These are phyloP conservation scores for Melastoma candidum DNA, from an alignment of 441 rosid species.

Conservation along the genomic window DNA sequence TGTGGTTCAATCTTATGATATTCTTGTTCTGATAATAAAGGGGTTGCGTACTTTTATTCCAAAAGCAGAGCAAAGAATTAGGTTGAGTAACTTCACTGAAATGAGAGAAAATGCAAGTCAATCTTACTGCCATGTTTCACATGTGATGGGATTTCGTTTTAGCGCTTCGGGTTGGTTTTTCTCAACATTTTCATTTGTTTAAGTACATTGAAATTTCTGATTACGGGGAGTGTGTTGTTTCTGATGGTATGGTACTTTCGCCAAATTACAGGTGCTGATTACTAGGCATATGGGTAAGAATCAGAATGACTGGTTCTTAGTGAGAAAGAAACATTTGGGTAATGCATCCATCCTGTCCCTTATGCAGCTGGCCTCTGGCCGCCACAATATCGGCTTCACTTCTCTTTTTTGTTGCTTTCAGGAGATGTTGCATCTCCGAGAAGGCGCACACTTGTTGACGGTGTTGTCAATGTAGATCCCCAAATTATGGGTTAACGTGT, in stretches of 20 bases:
- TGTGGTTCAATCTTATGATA: slow-evolving; percentile 1
- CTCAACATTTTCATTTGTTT: no score
- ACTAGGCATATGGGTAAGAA: slow-evolving; percentile 40
- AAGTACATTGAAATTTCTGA: neutral
- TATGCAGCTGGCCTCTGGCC: neutral
- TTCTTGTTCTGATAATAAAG: slow-evolving; percentile 29
- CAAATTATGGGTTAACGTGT: no score
- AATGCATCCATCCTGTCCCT: slow-evolving; percentile 21
- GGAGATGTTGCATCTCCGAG: slow-evolving; percentile 69
- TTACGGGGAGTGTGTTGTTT: neutral
- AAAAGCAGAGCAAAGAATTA: slow-evolving; percentile 61
- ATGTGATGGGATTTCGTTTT: neutral
- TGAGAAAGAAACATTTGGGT: slow-evolving; percentile 71
- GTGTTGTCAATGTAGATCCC: slow-evolving; percentile 67
- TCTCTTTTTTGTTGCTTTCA: slow-evolving; percentile 20
- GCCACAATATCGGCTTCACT: neutral
- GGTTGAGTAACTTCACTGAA: slow-evolving; percentile 68
- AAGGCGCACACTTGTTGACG: slow-evolving; percentile 84
- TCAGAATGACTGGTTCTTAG: slow-evolving; percentile 77
- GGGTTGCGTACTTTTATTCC: slow-evolving; percentile 92
- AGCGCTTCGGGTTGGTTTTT: no score
- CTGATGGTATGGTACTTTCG: slow-evolving; percentile 28
- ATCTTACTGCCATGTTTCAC: slow-evolving; percentile 6
- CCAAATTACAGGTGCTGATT: slow-evolving; percentile 40
- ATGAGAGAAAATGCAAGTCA: slow-evolving; percentile 75